Conservation (phyloP, 305 asterid species). For the Solanum hybrid region DNA sequence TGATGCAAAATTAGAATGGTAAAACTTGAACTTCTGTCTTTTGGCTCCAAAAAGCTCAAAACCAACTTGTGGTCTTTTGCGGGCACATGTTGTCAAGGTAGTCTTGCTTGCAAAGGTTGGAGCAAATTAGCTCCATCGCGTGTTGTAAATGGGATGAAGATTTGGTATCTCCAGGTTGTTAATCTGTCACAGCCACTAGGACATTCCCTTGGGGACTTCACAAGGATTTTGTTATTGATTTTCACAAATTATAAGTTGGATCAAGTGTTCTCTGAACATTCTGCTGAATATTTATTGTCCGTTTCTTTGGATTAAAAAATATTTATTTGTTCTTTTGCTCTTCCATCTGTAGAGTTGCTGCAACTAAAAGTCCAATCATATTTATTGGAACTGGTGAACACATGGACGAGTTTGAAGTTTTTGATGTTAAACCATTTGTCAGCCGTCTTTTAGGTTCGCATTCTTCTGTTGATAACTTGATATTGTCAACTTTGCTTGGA, state of each 20-base stretch:
- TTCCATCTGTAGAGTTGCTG: conserved; percentile 38
- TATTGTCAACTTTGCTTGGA: neutral
- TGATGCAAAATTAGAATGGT: neutral
- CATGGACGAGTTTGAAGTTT: conserved; percentile 95
- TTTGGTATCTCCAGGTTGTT: neutral
- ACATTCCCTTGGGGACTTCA: neutral
- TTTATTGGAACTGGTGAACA: conserved; percentile 99
- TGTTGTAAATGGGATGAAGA: neutral
- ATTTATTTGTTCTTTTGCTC: neutral
- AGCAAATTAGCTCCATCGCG: neutral
- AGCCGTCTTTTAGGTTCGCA: conserved; percentile 59
- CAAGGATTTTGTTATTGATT: neutral
- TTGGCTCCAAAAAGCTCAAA: neutral
- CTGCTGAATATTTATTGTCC: neutral
- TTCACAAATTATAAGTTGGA: neutral
- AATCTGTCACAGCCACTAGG: neutral
- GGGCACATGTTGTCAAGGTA: neutral
- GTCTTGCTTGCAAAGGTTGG: neutral
- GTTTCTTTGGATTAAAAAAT: neutral
- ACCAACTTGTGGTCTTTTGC: neutral
- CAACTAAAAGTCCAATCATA: conserved; percentile 92
- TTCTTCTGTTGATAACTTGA: neutral
- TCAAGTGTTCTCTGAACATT: neutral
- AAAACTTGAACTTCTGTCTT: neutral
- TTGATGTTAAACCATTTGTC: conserved; percentile 94